Evolutionary conservation across 768 basidiomycete species (phyloP), one percentile per base, ranked within the genome.

Genomic region (Nidularia pulvinata): DNA sequence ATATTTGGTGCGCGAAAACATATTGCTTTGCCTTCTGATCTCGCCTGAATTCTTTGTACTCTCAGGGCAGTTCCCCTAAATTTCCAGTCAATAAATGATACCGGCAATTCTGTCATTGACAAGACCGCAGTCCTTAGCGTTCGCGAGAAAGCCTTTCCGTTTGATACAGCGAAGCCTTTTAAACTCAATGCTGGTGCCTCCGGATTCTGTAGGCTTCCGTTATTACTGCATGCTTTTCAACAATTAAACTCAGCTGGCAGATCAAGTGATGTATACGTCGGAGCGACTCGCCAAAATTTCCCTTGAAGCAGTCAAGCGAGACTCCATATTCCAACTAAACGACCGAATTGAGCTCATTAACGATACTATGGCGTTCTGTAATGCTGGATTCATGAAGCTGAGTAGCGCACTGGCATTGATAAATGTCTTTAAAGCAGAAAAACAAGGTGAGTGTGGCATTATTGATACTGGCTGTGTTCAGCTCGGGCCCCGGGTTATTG

Each of bases 181-280:
- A 98, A 98, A 72, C 73, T 98, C 56, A 98, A 98, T 65, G 89
- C 88, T 2, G 88, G 88, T 42, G 95, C 93, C 1, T 82, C 82
- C 49, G 94, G 95, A 55, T 91, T 96, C 60, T 98, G 93, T 93
- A 59, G 57, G 93, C 25, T 30, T 30, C 25, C 25, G 25, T 30
- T 30, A 30, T 30, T 30, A 30, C 25, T 30, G 25, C 25, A 30
- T 30, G 25, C 25, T 30, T 30, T 30, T 30, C 25, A 30, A 30
- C 25, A 30, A 30, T 30, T 30, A 30, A 30, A 2, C 25, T 30
- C 33, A 33, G 36, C 16, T 46, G 50, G 51, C 52, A 93, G 92
- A 88, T 69, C 91, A 95, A 33, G 93, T 95, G 19, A 71, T 89
- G 33, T 99, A 99, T 73, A 79, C 88, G 7, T 82, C 90, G 25